Evolutionary conservation across 176 grass and related monocot genomes (phyloP).

Genomic region (Avena sativa): DNA sequence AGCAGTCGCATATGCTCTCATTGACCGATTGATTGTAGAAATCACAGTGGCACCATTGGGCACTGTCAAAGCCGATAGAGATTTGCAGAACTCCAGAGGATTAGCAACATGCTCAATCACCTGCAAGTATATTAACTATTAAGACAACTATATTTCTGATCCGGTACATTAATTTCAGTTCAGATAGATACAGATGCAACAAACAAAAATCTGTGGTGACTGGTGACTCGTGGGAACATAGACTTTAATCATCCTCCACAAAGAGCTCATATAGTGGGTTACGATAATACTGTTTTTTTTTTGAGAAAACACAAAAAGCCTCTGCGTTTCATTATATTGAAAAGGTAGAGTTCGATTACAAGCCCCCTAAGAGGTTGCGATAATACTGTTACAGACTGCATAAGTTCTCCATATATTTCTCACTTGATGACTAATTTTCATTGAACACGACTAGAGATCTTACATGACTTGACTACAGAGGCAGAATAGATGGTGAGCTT

Average conservation of each 20-base stretch:
- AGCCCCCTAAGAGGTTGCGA: neutral
- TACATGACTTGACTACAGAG: neutral
- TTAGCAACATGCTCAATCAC: slow-evolving; percentile 95
- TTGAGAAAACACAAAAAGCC: too few species aligned
- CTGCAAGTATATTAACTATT: slow-evolving; percentile 60
- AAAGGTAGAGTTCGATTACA: too few species aligned
- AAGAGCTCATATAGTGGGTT: slow-evolving; percentile 13
- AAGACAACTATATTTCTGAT: slow-evolving; percentile 29
- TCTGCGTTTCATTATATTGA: too few species aligned
- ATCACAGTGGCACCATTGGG: slow-evolving; percentile 71
- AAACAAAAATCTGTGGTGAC: neutral
- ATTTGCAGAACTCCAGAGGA: slow-evolving; percentile 84
- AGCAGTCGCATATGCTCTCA: slow-evolving; percentile 92
- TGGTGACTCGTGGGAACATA: neutral
- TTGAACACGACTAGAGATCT: neutral
- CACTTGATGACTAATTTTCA: neutral
- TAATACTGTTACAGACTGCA: neutral
- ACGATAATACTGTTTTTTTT: neutral
- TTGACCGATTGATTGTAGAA: slow-evolving; percentile 92
- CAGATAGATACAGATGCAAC: slow-evolving; percentile 10
- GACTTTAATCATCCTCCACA: slow-evolving; percentile 1
- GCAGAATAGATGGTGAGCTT: neutral
- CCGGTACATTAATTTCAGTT: slow-evolving; percentile 14
- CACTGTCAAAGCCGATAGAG: slow-evolving; percentile 72
- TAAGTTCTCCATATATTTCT: slow-evolving; percentile 16